Evolutionary conservation across 345 rosid species (phyloP), one percentile per base, ranked within the genome.

Genomic region (Hevea brasiliensis): DNA sequence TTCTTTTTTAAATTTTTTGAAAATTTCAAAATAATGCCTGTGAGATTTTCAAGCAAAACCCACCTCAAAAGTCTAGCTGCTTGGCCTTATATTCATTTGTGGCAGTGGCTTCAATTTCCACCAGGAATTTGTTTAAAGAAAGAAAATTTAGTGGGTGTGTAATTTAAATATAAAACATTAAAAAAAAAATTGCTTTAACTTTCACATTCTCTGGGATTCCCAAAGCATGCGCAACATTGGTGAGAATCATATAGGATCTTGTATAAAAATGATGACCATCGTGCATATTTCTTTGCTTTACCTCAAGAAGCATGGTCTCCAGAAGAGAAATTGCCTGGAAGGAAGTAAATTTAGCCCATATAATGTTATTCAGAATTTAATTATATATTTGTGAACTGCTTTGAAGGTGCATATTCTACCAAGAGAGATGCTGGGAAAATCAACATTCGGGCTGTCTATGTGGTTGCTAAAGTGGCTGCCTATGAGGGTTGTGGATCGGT

Each of bases 321-420:
- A 1, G n/a, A n/a, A n/a, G n/a, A n/a, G n/a, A n/a, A n/a, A n/a
- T 32, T 2, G 37, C 37, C 37, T 32, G 37, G 2, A 1, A 1
- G 37, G 56, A 71, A 24, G 13, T 59, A 71, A 56, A 1, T 32
- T 61, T 74, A 72, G 77, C 68, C 83, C 73, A 74, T 32, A n/a
- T n/a, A n/a, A n/a, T n/a, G n/a, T n/a, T n/a, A n/a, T n/a, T n/a
- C n/a, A n/a, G n/a, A n/a, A n/a, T n/a, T n/a, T n/a, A n/a, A n/a
- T n/a, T n/a, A n/a, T n/a, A n/a, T n/a, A n/a, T n/a, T n/a, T 32
- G 37, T 32, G 37, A 44, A 21, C 4, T 37, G 40, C n/a, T 53
- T 67, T 71, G 70, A 77, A 94, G 97, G 89, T 94, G 77, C 98
- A 94, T 84, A 88, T 94, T 70, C 83, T 94, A 82, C 98, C 97